Conservation (phyloP, 2,329 filamentous ascomycete species). For the Venturia aucupariae region DNA sequence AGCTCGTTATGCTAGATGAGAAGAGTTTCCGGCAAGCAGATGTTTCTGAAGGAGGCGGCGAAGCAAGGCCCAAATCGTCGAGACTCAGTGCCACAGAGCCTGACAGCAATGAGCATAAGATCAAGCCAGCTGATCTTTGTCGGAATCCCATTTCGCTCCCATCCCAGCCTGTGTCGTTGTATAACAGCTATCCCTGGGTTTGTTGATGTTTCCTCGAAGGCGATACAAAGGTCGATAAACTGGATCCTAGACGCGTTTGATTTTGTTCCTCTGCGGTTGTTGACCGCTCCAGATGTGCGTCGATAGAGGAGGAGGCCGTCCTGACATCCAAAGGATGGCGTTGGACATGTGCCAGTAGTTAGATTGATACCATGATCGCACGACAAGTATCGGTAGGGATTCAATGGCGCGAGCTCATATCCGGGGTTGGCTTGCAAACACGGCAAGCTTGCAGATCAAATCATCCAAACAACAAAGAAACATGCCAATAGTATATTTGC, state of each 20-base stretch:
- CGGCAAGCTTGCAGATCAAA: neutral
- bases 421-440: slow-evolving; percentile 3
- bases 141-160: neutral
- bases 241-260: neutral
- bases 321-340: neutral
- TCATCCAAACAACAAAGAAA: slow-evolving; percentile 9
- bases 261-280: neutral
- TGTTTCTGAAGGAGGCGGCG: neutral
- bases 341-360: slow-evolving; percentile 1
- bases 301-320: neutral
- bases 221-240: neutral
- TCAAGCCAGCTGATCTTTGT: neutral
- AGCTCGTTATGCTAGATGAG: neutral
- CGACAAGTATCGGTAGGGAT: neutral
- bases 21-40: neutral
- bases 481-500: neutral
- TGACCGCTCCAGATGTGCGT: neutral
- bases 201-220: neutral
- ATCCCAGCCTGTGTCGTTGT: neutral
- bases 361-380: neutral
- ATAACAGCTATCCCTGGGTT: neutral
- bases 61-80: neutral
- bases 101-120: neutral
- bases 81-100: neutral
- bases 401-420: neutral